These are phyloP conservation scores for Rheum nobile DNA, from an alignment of 148 eudicot species.

Conservation along the genomic window DNA sequence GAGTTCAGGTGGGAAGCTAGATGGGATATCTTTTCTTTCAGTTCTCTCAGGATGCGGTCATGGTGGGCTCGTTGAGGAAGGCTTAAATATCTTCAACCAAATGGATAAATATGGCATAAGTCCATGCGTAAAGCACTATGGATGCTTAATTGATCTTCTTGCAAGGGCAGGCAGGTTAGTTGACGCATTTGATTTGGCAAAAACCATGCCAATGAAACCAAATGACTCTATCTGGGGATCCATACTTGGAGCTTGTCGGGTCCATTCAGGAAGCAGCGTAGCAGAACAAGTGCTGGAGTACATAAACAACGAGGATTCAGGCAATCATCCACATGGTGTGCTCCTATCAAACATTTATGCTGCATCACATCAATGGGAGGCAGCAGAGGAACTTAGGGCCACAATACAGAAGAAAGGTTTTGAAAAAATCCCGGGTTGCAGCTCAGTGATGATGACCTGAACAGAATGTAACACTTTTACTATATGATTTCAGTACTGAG, in stretches of 20 bases:
- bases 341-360: slow-evolving; percentile 60
- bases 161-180: slow-evolving; percentile 50
- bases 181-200: slow-evolving; percentile 46
- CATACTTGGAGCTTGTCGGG: slow-evolving; percentile 53
- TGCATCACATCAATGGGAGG: slow-evolving; percentile 51
- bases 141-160: slow-evolving; percentile 54
- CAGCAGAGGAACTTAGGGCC: slow-evolving; percentile 38
- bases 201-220: slow-evolving; percentile 42
- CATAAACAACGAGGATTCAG: slow-evolving; percentile 13
- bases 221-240: slow-evolving; percentile 54
- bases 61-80: slow-evolving; percentile 51
- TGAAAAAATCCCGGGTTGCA: slow-evolving; percentile 34
- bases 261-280: slow-evolving; percentile 25
- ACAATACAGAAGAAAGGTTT: slow-evolving; percentile 24
- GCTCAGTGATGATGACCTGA: slow-evolving; percentile 16
- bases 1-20: slow-evolving; percentile 29
- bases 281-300: slow-evolving; percentile 31
- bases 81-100: slow-evolving; percentile 36
- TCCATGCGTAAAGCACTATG: slow-evolving; percentile 46
- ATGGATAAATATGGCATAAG: slow-evolving; percentile 39
- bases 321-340: slow-evolving; percentile 34
- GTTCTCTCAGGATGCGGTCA: slow-evolving; percentile 65
- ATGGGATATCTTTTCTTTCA: slow-evolving; percentile 38
- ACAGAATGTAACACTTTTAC: neutral
- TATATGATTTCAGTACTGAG: neutral